Percentiles rank a stretch among this genome's conserved stretches.
Conservation (phyloP, 2,329 filamentous ascomycete species). For the Colletotrichum plurivorum region DNA sequence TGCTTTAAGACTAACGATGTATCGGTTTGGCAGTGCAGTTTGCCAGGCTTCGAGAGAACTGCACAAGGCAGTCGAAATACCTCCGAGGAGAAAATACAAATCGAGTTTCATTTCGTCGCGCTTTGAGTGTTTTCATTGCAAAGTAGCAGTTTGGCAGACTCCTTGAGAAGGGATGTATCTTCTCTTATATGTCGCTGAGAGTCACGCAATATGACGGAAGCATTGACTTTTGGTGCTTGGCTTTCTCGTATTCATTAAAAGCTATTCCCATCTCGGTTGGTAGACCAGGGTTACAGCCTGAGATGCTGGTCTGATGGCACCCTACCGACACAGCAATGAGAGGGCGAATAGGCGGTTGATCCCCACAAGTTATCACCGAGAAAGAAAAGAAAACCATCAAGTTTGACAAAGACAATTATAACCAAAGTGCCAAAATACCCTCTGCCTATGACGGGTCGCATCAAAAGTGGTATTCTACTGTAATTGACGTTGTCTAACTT, state of each 20-base stretch:
- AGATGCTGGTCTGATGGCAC: slow-evolving; percentile 1
- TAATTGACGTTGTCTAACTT: too few relatives aligned
- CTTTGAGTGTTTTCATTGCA: neutral
- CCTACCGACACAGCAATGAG: neutral
- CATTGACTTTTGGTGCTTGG: neutral
- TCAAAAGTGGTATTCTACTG: too few relatives aligned
- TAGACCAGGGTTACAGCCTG: neutral
- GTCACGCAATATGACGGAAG: neutral
- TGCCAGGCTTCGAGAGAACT: neutral
- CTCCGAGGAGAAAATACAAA: neutral
- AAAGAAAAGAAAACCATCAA: too few relatives aligned
- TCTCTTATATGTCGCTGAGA: neutral
- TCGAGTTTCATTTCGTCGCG: neutral
- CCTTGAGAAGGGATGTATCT: neutral
- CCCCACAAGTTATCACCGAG: neutral
- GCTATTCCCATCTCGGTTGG: slow-evolving; percentile 11
- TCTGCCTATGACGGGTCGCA: too few relatives aligned
- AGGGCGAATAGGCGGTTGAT: neutral
- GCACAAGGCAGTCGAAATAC: neutral
- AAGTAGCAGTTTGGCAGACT: too few relatives aligned
- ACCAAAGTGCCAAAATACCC: too few relatives aligned
- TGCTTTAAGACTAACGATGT: slow-evolving; percentile 23
- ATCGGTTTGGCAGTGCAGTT: neutral
- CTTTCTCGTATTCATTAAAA: slow-evolving; percentile 1
- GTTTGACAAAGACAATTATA: neutral